Percentiles rank a stretch among this genome's conserved stretches.
phyloP scores from a whole-genome alignment of 148 eudicot genomes.

The Nyssa sinensis region DNA sequence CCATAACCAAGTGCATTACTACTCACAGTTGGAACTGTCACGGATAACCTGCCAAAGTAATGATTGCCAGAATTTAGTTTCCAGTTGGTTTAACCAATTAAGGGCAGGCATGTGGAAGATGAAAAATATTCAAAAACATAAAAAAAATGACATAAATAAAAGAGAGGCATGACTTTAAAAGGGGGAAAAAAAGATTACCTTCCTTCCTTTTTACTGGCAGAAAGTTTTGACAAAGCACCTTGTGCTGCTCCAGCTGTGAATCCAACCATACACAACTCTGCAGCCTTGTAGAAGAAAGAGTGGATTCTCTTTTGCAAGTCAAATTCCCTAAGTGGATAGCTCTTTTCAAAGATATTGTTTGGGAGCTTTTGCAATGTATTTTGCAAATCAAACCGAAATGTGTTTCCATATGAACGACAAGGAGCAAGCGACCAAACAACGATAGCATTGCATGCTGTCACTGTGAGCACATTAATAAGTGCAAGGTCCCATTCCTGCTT shows the following conservation, averaged over 20 bases:
- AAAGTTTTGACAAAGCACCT: conserved; percentile 69
- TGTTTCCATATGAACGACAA: conserved; percentile 93
- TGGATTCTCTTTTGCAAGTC: conserved; percentile 86
- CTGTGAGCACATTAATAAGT: conserved; percentile 83
- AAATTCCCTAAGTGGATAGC: conserved; percentile 83
- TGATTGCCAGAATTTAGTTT: not conserved
- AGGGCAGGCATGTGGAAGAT: not conserved
- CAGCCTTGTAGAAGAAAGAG: conserved; percentile 91
- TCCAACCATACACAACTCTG: conserved; percentile 83
- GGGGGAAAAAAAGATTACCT: conserved; percentile 47
- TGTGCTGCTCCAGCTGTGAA: conserved; percentile 80
- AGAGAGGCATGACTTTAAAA: not conserved
- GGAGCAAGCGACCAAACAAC: conserved; percentile 98
- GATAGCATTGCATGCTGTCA: conserved; percentile 87
- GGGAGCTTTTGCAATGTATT: conserved; percentile 94
- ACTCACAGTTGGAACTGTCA: conserved; percentile 72
- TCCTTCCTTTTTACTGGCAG: conserved; percentile 72
- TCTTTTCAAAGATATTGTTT: conserved; percentile 84
- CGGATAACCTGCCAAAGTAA: conserved; percentile 61
- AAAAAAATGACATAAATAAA: not conserved
- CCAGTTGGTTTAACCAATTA: not conserved
- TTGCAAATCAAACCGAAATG: conserved; percentile 81
- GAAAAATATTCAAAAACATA: not conserved
- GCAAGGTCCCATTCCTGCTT: conserved; percentile 99
- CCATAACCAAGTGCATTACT: conserved; percentile 90